Evolutionary conservation across 768 basidiomycete species (phyloP).

Genomic region (Boletus edulis): DNA sequence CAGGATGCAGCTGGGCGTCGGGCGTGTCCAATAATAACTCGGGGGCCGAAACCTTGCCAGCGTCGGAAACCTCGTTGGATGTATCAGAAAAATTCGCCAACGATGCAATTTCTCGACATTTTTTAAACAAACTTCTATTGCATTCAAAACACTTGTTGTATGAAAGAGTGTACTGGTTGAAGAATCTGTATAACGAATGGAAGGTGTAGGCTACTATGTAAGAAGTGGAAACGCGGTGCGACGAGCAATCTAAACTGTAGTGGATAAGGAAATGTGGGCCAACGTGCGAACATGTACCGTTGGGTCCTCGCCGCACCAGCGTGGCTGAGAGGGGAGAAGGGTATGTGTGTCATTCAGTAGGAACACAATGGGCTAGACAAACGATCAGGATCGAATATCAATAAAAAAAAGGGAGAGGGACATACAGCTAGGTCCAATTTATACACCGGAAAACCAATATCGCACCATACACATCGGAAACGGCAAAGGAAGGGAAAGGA

Average conservation of each 20-base stretch:
- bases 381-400: conserved; percentile 8
- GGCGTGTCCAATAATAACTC: conserved; percentile 2
- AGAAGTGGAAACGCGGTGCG: conserved; percentile 11
- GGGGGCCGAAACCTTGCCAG: conserved; percentile 5
- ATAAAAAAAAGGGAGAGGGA: not conserved
- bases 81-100: not conserved
- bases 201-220: conserved; percentile 21
- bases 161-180: conserved; percentile 28
- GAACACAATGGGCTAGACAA: conserved; percentile 25
- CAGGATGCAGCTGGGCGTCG: not conserved
- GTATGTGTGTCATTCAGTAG: conserved; percentile 28
- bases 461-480: conserved; percentile 33
- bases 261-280: conserved; percentile 9
- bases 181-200: conserved; percentile 24
- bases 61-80: not conserved
- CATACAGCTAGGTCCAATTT: conserved; percentile 28
- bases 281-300: conserved; percentile 20
- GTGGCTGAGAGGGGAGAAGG: conserved; percentile 7
- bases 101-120: no score
- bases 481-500: not conserved
- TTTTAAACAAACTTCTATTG: conserved; percentile 11
- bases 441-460: conserved; percentile 31
- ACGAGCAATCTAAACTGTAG: conserved; percentile 22
- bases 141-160: conserved; percentile 3
- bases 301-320: conserved; percentile 20